These are phyloP conservation scores for Ceratonia siliqua DNA, from an alignment of 306 rosid species.

Conservation along the genomic window DNA sequence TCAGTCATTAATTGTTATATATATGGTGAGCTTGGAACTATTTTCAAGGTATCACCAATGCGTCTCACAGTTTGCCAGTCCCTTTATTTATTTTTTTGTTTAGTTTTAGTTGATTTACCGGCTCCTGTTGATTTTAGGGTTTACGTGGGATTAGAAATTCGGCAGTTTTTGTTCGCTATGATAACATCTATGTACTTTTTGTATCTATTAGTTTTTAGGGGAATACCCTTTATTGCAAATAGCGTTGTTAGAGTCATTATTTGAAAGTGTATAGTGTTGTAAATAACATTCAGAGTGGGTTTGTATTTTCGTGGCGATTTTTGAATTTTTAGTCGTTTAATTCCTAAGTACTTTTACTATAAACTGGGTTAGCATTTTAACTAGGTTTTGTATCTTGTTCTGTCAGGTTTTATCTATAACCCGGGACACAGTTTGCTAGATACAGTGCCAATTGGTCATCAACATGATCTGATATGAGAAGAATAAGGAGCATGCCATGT, in stretches of 20 bases:
- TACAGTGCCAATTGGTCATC: constrained; percentile 12
- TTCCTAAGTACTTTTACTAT: not conserved
- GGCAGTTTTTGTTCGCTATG: not conserved
- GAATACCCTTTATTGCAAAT: not conserved
- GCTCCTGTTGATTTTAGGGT: not conserved
- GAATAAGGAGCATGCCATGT: constrained; percentile 17
- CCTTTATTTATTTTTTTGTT: not conserved
- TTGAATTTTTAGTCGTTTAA: not conserved
- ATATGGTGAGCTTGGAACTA: constrained; percentile 8
- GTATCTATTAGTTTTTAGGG: not conserved
- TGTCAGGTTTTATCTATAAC: constrained; percentile 9
- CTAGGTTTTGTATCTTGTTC: not conserved
- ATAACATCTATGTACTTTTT: not conserved
- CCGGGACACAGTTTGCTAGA: constrained; percentile 11
- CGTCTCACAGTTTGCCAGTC: not conserved
- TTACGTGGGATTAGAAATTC: not conserved
- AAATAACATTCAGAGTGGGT: not conserved
- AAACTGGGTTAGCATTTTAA: not conserved
- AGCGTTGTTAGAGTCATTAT: not conserved
- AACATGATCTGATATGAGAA: constrained; percentile 18
- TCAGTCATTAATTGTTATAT: not conserved
- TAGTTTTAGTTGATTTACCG: not conserved
- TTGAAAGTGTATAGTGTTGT: not conserved
- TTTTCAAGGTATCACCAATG: not conserved
- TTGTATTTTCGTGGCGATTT: not conserved